A percentile compares a stretch with the other conserved stretches of the same genome.
Evolutionary conservation across 1,284 basidiomycete genomes (phyloP).

Genomic region (Cryptococcus wingfieldii): DNA sequence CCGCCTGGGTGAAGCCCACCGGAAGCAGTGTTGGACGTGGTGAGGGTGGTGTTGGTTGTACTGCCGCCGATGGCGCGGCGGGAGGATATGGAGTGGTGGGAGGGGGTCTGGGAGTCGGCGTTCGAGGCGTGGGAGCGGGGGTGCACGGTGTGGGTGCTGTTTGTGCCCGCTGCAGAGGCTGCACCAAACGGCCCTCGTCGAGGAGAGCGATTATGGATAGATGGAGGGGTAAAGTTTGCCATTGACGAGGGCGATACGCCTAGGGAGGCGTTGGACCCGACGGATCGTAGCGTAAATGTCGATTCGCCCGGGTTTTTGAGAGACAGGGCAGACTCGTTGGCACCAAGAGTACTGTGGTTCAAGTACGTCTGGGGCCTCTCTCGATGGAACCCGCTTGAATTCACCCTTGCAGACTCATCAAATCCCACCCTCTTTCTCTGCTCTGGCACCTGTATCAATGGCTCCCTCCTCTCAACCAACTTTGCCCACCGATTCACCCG

Average conservation of each 20-base stretch:
- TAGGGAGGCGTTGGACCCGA: conserved; percentile 25
- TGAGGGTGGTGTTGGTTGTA: not conserved
- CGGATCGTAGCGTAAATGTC: conserved; percentile 37
- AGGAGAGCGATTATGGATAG: conserved; percentile 11
- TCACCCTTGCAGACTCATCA: conserved; percentile 18
- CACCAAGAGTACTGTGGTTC: conserved; percentile 7
- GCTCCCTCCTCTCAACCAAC: conserved; percentile 29
- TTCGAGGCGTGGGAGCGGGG: conserved; percentile 7
- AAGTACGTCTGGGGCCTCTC: conserved; percentile 5
- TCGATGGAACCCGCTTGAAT: not conserved
- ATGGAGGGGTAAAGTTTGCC: conserved; percentile 21
- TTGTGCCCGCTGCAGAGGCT: conserved; percentile 1
- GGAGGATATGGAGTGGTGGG: conserved; percentile 13
- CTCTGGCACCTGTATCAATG: conserved; percentile 13
- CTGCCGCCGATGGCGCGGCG: conserved; percentile 6
- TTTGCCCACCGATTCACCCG: conserved; percentile 91
- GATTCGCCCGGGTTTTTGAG: conserved; percentile 19
- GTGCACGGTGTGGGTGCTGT: conserved; percentile 1
- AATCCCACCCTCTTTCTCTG: conserved; percentile 25
- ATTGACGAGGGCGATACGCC: conserved; percentile 30
- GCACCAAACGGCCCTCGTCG: not conserved
- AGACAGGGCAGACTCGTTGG: conserved; percentile 12
- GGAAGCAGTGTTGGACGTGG: not conserved
- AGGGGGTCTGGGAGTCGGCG: conserved; percentile 4
- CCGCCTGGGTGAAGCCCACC: conserved; percentile 8